These are phyloP conservation scores for Biscogniauxia marginata DNA, from an alignment of 2,329 filamentous ascomycete species.

Conservation along the genomic window DNA sequence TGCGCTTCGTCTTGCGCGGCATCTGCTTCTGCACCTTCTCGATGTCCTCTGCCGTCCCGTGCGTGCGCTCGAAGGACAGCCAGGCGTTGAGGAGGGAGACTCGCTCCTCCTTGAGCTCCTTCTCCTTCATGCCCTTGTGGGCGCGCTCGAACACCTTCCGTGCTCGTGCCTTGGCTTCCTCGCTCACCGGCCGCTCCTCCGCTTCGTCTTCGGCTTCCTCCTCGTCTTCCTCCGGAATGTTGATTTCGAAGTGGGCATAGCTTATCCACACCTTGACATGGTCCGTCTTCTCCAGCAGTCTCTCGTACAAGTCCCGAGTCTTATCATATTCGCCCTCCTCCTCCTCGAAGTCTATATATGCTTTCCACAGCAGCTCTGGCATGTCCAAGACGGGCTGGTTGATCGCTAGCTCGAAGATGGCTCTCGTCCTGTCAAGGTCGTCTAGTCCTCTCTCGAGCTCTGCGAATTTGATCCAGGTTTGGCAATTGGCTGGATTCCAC, in stretches of 20 bases:
- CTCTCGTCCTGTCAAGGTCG: constrained; percentile 81
- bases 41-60: constrained; percentile 73
- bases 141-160: constrained; percentile 83
- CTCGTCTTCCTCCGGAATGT: constrained; percentile 75
- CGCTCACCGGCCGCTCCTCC: constrained; percentile 69
- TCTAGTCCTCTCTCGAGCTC: constrained; percentile 90
- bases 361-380: constrained; percentile 97
- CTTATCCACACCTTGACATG: constrained; percentile 99
- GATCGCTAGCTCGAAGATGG: constrained; percentile 90
- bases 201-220: constrained; percentile 59
- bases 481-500: constrained; percentile 85
- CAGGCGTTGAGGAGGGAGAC: constrained; percentile 88
- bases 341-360: constrained; percentile 98
- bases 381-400: constrained; percentile 84
- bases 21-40: constrained; percentile 88
- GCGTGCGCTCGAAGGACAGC: constrained; percentile 86
- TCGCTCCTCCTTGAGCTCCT: constrained; percentile 90
- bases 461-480: constrained; percentile 95
- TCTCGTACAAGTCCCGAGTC: constrained; percentile 81
- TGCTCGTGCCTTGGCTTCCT: constrained; percentile 79
- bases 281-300: constrained; percentile 89
- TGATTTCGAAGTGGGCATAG: constrained; percentile 98
- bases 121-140: constrained; percentile 82
- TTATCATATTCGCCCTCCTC: constrained; percentile 88
- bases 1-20: constrained; percentile 90